Conservation (phyloP, 768 basidiomycete genomes). For the Tricholomella constricta region DNA sequence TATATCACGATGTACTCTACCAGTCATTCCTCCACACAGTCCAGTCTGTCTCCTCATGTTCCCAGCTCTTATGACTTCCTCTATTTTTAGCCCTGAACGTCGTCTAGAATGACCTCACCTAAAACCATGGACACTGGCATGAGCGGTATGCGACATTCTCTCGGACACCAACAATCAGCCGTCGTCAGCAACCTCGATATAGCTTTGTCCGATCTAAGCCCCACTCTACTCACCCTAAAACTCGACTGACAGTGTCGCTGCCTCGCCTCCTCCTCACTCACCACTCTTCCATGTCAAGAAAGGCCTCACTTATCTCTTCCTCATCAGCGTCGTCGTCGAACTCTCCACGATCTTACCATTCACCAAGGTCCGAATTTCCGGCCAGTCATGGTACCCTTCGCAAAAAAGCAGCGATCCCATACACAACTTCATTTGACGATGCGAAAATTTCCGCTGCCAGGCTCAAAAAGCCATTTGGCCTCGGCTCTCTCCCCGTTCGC, state of each 20-base stretch:
- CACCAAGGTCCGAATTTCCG: neutral
- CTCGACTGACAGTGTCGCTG: neutral
- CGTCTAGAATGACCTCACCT: conserved; percentile 14
- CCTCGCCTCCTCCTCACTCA: neutral
- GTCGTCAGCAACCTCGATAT: conserved; percentile 13
- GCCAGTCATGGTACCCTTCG: neutral
- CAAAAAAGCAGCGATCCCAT: neutral
- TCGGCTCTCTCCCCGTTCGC: neutral
- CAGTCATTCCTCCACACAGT: neutral
- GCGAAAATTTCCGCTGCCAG: neutral
- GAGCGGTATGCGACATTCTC: too few species aligned
- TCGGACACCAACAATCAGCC: neutral
- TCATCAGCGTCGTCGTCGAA: conserved; percentile 1
- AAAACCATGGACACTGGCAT: neutral
- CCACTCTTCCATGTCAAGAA: neutral
- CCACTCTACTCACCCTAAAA: conserved; percentile 7
- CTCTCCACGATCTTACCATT: neutral
- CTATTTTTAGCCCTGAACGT: conserved; percentile 7
- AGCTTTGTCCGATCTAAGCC: neutral
- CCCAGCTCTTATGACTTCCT: conserved; percentile 4
- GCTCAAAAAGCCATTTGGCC: neutral
- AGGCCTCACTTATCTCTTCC: neutral
- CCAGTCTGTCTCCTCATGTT: conserved; percentile 7
- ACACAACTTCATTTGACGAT: conserved; percentile 1
- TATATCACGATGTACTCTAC: conserved; percentile 5